Evolutionary conservation across 768 basidiomycete genomes (phyloP), one percentile per base, ranked within the genome.

Genomic region (Kwoniella bestiolae): DNA sequence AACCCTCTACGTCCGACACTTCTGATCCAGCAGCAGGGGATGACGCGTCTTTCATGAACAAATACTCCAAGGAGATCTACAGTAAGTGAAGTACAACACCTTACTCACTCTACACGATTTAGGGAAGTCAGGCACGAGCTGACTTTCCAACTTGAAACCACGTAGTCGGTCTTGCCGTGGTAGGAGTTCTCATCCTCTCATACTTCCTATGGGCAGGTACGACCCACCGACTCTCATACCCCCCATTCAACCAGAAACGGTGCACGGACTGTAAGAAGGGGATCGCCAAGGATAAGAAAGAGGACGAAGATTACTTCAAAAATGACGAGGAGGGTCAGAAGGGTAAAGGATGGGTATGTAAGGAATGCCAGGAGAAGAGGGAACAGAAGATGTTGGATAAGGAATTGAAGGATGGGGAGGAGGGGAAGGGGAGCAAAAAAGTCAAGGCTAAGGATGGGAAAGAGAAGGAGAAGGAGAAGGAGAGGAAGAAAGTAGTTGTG

Each of bases 201-300:
- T 28, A 58, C n/a, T 46, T 65, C 47, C 18, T 65, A 46, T 65
- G 63, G 63, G 47, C 44, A 21, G 57, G 26, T 31, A 46, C 46
- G 11, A 41, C 45, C 5, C n/a, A 59, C 26, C 31, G 63, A 21
- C 50, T 65, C 23, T 58, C 50, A 3, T 65, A 51, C 29, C 49
- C 45, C n/a, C 63, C 63, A 18, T 65, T 65, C 49, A 56, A 53
- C 35, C 63, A 65, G 35, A 59, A 65, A 35, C 21, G 56, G 5
- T 65, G 63, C 45, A 31, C 23, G 4, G 60, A 51, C 18, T 65
- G 63, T 45, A 38, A 29, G 4, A 59, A 58, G 41, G 63, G 56
- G 26, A 59, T 65, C 6, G 11, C 46, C 23, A 65, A 65, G 38
- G 8, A 18, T 14, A 38, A 51, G 3, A 31, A 21, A 28, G 47